Evolutionary conservation across 2,329 filamentous ascomycete species (phyloP).

Genomic region (Penicillium sp.): DNA sequence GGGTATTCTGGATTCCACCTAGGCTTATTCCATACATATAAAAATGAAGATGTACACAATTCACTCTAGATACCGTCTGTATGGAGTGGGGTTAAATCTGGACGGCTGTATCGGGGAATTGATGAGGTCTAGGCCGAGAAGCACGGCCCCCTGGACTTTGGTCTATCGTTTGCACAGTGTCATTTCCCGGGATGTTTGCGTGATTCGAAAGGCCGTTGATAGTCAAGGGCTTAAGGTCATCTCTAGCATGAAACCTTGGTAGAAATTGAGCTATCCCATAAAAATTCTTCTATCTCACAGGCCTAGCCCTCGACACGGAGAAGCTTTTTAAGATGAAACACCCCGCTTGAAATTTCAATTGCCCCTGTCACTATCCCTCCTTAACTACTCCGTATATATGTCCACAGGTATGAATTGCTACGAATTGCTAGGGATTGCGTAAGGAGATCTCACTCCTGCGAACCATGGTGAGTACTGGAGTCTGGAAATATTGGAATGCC

Average conservation of each 20-base stretch:
- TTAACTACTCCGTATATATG: too few relatives aligned
- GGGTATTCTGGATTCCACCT: neutral
- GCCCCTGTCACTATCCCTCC: neutral
- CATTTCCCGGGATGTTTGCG: neutral
- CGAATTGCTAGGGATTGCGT: neutral
- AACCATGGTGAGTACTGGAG: neutral
- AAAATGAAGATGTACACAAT: neutral
- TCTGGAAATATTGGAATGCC: neutral
- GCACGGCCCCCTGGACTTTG: neutral
- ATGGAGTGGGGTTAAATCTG: neutral
- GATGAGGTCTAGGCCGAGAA: neutral
- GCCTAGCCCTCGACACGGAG: neutral
- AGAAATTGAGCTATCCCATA: neutral
- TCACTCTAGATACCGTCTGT: neutral
- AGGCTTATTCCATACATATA: neutral
- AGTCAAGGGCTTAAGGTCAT: neutral
- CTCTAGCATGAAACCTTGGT: neutral
- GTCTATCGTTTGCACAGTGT: neutral
- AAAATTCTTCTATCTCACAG: neutral
- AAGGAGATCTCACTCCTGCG: neutral
- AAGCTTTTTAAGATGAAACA: slow-evolving; percentile 9
- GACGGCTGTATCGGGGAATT: neutral
- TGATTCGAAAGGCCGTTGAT: too few relatives aligned
- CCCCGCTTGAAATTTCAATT: neutral
- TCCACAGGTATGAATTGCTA: neutral